Evolutionary conservation across 2,329 filamentous ascomycete genomes (phyloP), one percentile per base, ranked within the genome.

Genomic region (Fusarium sp.): DNA sequence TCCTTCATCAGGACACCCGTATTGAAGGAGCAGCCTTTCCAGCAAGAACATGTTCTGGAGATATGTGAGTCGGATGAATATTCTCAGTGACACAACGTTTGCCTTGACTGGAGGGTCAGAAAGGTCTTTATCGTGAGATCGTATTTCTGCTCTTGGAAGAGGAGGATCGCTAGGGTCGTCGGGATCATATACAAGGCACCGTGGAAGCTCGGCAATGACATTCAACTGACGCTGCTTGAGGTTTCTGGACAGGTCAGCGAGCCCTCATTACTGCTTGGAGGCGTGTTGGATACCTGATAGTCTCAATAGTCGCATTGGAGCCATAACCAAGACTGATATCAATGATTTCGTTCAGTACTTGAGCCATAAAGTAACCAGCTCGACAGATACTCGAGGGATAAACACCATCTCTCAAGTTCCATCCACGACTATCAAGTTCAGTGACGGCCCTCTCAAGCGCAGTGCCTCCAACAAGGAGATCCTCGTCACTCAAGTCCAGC

Each of bases 41-140:
- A 68, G 26, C 1, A 68, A 18, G 30, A 68, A 68, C 63, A 68
- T 68, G 5, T 68, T 68, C 8, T 68, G 65, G 0, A 68, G 9
- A 22, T 68, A 63, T 1, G 63, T 61, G n/a, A 68, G 24, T 6
- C 63, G 41, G 3, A 22, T 26, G 7, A 68, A 68, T 5, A 68
- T 68, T 9, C 22, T 54, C 3, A 68, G n/a, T 0, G 65, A 60
- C 1, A 68, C 33, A 5, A 33, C 8, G 0, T 68, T 62, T 7
- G 35, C 16, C 2, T 48, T 55, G 3, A 62, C 8, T 0, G 28
- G 55, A 8, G 64, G 41, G 20, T 68, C 65, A 9, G 63, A 38
- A 12, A 68, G 14, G 4, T 68, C 63, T 1, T 24, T 68, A 2
- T 50, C 55, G 4, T 48, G 26, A 0, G 31, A 3, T 0, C 8